These are phyloP conservation scores for Lactarius evosmus DNA, from an alignment of 768 basidiomycete genomes.

Conservation along the genomic window DNA sequence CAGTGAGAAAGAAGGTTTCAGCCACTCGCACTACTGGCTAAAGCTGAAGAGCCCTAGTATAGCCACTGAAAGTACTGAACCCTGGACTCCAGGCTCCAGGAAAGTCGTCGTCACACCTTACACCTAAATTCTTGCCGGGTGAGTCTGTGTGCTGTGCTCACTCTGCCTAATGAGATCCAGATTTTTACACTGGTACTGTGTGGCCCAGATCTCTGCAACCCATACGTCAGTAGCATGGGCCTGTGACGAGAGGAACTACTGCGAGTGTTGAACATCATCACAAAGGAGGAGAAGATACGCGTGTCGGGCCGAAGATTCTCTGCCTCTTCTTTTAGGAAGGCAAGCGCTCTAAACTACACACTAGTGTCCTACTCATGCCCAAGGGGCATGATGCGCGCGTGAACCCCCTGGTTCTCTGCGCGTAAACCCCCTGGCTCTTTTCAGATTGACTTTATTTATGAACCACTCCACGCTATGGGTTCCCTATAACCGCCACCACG, in stretches of 20 bases:
- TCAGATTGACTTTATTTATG: not conserved
- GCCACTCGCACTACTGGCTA: not conserved
- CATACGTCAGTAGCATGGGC: too few relatives aligned
- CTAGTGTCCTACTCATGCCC: too few relatives aligned
- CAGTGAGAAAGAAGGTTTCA: not conserved
- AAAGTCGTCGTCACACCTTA: not conserved
- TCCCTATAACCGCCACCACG: not conserved
- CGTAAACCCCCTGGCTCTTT: not conserved
- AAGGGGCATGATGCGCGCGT: not conserved
- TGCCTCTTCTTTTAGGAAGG: too few relatives aligned
- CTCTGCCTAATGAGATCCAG: too few relatives aligned
- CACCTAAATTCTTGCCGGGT: not conserved
- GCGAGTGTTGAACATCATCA: not conserved
- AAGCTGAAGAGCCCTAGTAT: not conserved
- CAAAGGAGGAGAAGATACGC: too few relatives aligned
- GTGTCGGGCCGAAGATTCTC: too few relatives aligned
- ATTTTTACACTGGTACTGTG: not conserved
- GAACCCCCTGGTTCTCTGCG: not conserved
- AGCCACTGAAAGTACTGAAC: not conserved
- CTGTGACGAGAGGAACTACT: not conserved
- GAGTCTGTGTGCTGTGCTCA: too few relatives aligned
- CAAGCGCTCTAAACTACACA: too few relatives aligned
- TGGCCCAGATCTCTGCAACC: not conserved
- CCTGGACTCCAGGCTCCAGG: not conserved
- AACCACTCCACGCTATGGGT: not conserved